phyloP scores from a whole-genome alignment of 192 early-diverging fungal genomes.

The Pilobolus umbonatus region DNA sequence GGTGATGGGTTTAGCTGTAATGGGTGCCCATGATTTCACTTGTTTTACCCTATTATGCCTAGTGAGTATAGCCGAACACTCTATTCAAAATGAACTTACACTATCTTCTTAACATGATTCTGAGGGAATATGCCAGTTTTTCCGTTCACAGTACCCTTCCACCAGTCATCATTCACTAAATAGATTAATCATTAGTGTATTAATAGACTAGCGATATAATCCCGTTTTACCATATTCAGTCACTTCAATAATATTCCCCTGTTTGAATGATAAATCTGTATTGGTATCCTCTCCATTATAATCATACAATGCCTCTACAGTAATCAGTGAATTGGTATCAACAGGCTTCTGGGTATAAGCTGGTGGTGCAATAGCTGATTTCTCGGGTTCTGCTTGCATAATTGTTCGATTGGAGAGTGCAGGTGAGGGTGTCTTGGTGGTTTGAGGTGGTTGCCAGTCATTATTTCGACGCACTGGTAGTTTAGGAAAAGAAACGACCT shows the following conservation, averaged over 20 bases:
- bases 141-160: conserved; percentile 27
- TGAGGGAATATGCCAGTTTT: conserved; percentile 30
- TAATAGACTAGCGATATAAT: background rate
- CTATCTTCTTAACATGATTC: conserved; percentile 22
- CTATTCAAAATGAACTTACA: conserved; percentile 11
- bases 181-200: background rate
- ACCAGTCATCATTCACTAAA: conserved; percentile 39
- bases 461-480: conserved; percentile 13
- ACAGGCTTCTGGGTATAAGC: conserved; percentile 7
- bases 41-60: background rate
- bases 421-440: background rate
- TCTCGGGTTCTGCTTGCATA: background rate
- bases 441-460: conserved; percentile 3
- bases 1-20: conserved; percentile 1
- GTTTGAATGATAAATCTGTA: conserved; percentile 53
- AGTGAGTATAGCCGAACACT: background rate
- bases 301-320: conserved; percentile 59
- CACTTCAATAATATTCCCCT: conserved; percentile 58
- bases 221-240: conserved; percentile 29
- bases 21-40: conserved; percentile 1
- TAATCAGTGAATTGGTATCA: conserved; percentile 6
- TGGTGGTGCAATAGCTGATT: conserved; percentile 6
- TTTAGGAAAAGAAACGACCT: conserved; percentile 11
- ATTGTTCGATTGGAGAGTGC: background rate
- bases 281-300: conserved; percentile 48